phyloP scores from a whole-genome alignment of 768 basidiomycete species.

The Lentinula edodes region DNA sequence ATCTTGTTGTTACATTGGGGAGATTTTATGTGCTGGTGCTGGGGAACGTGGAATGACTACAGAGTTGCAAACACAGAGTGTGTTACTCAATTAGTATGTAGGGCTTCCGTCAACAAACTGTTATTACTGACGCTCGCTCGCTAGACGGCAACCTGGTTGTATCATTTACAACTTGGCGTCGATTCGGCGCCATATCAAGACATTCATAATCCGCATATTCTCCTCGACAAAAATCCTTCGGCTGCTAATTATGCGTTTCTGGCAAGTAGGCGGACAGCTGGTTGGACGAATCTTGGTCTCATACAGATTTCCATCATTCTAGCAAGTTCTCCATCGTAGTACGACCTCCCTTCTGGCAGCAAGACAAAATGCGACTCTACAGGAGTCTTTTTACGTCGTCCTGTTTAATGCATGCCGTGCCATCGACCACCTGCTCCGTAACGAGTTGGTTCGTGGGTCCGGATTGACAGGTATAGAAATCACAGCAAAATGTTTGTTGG shows the following conservation, averaged over 20 bases:
- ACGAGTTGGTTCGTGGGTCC: neutral
- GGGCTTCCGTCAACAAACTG: neutral
- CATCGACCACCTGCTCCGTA: conserved; percentile 18
- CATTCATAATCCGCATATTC: neutral
- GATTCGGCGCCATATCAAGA: neutral
- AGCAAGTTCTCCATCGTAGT: conserved; percentile 23
- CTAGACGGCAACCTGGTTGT: conserved; percentile 53
- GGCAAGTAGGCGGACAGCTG: conserved; percentile 9
- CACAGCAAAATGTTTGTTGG: neutral
- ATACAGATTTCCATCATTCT: neutral
- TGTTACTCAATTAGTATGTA: conserved; percentile 43
- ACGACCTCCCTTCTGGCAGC: conserved; percentile 7
- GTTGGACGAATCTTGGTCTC: neutral
- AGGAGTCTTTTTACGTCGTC: conserved; percentile 17
- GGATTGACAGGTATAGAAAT: neutral
- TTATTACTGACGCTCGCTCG: neutral
- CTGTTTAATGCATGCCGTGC: conserved; percentile 21
- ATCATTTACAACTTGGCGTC: conserved; percentile 22
- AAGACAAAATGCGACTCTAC: conserved; percentile 13
- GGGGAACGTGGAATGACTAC: conserved; percentile 57
- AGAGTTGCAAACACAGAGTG: conserved; percentile 43
- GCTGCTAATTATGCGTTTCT: conserved; percentile 20
- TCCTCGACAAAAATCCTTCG: conserved; percentile 6
- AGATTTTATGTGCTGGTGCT: conserved; percentile 53
- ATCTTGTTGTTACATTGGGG: conserved; percentile 56